phyloP scores from a whole-genome alignment of 2,329 filamentous ascomycete genomes.

The Arthroderma uncinatum region DNA sequence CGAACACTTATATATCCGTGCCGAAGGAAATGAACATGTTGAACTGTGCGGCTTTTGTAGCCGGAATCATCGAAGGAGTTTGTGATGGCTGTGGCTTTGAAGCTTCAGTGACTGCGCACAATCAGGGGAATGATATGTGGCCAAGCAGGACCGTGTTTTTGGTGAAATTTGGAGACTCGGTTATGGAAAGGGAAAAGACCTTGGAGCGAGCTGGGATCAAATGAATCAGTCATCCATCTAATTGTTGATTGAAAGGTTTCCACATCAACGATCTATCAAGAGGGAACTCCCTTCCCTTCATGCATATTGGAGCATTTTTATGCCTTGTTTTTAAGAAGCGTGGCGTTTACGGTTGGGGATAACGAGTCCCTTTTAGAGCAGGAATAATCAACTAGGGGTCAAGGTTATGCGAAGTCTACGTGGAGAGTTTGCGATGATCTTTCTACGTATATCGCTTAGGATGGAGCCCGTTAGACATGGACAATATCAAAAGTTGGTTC shows the following conservation, averaged over 20 bases:
- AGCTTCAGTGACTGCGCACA: slow-evolving; percentile 82
- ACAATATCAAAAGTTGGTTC: not conserved
- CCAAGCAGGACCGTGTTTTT: slow-evolving; percentile 92
- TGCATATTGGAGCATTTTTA: not conserved
- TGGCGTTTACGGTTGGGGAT: not conserved
- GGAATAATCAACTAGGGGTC: not conserved
- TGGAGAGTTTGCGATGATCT: not conserved
- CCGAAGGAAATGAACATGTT: slow-evolving; percentile 93
- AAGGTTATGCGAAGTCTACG: not conserved
- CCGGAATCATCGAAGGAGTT: slow-evolving; percentile 87
- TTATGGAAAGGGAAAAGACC: slow-evolving; percentile 81
- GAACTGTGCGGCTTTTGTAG: slow-evolving; percentile 92
- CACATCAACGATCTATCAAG: not conserved
- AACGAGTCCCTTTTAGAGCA: not conserved
- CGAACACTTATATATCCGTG: slow-evolving; percentile 86
- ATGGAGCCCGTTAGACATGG: not conserved
- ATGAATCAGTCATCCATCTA: slow-evolving; percentile 19
- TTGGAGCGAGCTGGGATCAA: slow-evolving; percentile 51
- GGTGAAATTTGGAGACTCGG: slow-evolving; percentile 82
- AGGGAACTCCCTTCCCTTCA: not conserved
- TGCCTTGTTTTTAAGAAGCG: not conserved
- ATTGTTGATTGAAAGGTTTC: not conserved
- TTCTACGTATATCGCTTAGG: not conserved
- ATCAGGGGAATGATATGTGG: slow-evolving; percentile 68
- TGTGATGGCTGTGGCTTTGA: slow-evolving; percentile 88